Base-by-base conservation (phyloP, 2,329 filamentous ascomycete species). In the Colletotrichum tropicicola region DNA sequence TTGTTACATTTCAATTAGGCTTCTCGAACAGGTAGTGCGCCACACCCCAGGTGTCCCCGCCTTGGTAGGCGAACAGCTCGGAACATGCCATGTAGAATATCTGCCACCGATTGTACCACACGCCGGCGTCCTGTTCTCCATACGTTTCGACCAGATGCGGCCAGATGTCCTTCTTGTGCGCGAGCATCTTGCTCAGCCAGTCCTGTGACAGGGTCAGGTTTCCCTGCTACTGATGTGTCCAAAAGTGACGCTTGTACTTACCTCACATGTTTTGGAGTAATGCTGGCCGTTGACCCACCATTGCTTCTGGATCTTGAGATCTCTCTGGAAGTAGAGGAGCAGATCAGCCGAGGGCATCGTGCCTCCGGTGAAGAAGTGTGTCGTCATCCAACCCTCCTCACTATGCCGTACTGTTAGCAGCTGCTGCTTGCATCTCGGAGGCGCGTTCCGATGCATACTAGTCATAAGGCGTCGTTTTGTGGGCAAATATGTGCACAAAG, bases 311-410 rank as follows among this genome's bases (percentile, higher is more conserved):
- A 92, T 74, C 55, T 76, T 83, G 53, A 92, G 73, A 71, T 91
- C 84, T 23, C 81, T 78, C 74, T 92, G 89, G 72, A 92, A 92
- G 72, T 85, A 92, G 41, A 89, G 79, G 65, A 92, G 74, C 57
- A 92, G 75, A 73, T 92, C 90, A 0, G 88, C 85, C 43, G 83
- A 88, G 4, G 87, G 88, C 90, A 92, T 92, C 6, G 89, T 92
- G 2, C 90, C 90, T 12, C 90, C 90, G 0, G 89, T 90, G 77
- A 92, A 92, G 80, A 92, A 92, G 72, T 91, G 83, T 66, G 85
- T 86, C 53, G 89, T 90, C 90, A 92, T 92, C 90, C 90, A 92
- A 32, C 90, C 90, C 51, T 85, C 84, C 66, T 92, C 89, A 68
- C 62, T 65, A 6, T 7, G n/a, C 21, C 25, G 3, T 25, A 9